These are phyloP conservation scores for Globisporangium echinulatum DNA, from an alignment of 352 stramenopile genomes.

Conservation along the genomic window DNA sequence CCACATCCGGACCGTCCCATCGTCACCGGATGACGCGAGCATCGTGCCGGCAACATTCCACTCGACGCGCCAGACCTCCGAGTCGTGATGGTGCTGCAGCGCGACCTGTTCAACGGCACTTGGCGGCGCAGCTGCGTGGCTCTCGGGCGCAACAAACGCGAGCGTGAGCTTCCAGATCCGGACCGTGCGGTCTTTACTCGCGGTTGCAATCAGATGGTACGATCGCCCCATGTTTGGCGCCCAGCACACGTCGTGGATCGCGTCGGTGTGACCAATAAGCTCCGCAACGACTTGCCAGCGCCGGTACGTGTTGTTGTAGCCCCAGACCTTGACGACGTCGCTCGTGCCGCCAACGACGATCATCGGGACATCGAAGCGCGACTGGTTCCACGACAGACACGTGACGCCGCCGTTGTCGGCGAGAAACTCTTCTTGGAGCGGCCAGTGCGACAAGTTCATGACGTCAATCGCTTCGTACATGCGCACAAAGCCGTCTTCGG, in stretches of 20 bases:
- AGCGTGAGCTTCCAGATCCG: conserved; percentile 83
- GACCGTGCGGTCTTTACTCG: conserved; percentile 89
- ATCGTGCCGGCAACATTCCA: conserved; percentile 97
- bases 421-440: conserved; percentile 83
- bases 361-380: conserved; percentile 92
- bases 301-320: conserved; percentile 85
- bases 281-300: conserved; percentile 83
- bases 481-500: conserved; percentile 91
- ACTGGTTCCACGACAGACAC: conserved; percentile 93
- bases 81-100: conserved; percentile 80
- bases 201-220: conserved; percentile 91
- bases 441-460: conserved; percentile 95
- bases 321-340: conserved; percentile 86
- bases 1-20: conserved; percentile 94
- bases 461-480: conserved; percentile 95
- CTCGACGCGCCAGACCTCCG: conserved; percentile 93
- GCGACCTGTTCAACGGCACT: conserved; percentile 69
- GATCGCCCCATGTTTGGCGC: conserved; percentile 92
- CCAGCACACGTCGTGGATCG: conserved; percentile 95
- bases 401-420: conserved; percentile 83
- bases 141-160: conserved; percentile 26
- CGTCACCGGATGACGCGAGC: conserved; percentile 91
- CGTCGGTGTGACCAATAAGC: conserved; percentile 78
- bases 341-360: conserved; percentile 91
- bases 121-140: conserved; percentile 28